Base-by-base conservation (phyloP, 371 early-diverging fungal species). In the Mortierella sp. region DNA sequence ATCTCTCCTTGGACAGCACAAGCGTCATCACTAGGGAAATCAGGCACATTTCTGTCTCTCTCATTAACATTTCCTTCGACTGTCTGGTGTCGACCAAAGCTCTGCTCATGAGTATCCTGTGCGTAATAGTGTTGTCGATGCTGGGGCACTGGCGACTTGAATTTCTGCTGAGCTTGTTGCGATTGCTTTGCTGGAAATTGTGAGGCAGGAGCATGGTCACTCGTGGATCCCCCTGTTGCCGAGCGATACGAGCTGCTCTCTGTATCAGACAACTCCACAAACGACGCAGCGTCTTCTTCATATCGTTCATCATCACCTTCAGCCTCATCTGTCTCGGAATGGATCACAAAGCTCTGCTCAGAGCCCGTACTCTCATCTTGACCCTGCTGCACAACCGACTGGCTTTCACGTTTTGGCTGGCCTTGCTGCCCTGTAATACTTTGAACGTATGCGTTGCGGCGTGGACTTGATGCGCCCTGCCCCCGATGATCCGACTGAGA, bases 211-310 rank as follows among this genome's bases (percentile, higher is more conserved):
- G 23, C 26, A 19, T 19, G 23, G 21, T 53, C 26, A 23, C 23
- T 53, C 53, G 53, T 23, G 9, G 12, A 23, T 26, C 53, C 23
- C 3, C 53, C 21, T 21, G 19, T 16, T 23, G n/a, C 21, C 21
- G n/a, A 16, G 4, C 50, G 50, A 50, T 50, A 50, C 12, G 53
- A 53, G 53, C 23, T 19, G 21, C 23, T 53, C 2, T 68, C 69
- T 28, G 69, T 64, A 25, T 74, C 74, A 1, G 74, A 68, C 12
- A 46, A 4, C 19, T 74, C 66, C 4, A 74, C 61, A 52, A 74
- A 65, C 21, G 74, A 74, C 23, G 56, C 69, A 0, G 55, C 69
- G 4, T 68, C 74, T 16, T 53, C 53, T 26, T 53, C 53, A 23
- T 26, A 19, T 23, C 23, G 19, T 19, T 53, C 53, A 12, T 53